Conservation (phyloP, 495 filamentous ascomycete genomes). For the Parachaetomium inaequale region DNA sequence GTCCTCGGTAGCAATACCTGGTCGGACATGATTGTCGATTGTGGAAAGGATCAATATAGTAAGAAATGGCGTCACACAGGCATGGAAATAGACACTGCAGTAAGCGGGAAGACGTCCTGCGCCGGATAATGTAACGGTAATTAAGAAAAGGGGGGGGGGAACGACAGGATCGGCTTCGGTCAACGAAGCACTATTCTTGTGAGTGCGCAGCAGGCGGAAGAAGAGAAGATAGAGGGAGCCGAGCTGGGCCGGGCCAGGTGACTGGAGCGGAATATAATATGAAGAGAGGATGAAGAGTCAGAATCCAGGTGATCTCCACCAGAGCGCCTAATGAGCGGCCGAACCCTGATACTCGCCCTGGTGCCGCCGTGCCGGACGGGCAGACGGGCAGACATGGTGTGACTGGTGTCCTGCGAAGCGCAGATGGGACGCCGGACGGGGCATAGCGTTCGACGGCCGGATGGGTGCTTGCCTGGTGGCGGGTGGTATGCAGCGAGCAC, state of each 20-base stretch:
- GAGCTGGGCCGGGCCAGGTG: constrained; percentile 24
- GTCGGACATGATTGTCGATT: constrained; percentile 53
- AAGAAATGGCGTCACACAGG: constrained; percentile 24
- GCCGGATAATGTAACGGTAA: constrained; percentile 35
- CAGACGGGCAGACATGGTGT: constrained; percentile 18
- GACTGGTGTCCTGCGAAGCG: constrained; percentile 19
- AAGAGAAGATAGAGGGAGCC: constrained; percentile 31
- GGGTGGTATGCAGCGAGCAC: constrained; percentile 16
- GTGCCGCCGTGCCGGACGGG: not conserved
- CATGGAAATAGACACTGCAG: constrained; percentile 25
- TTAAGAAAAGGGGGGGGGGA: constrained; percentile 27
- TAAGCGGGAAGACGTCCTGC: constrained; percentile 42
- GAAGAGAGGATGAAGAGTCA: constrained; percentile 17
- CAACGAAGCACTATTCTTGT: constrained; percentile 46
- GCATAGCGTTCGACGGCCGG: constrained; percentile 1
- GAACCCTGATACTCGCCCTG: constrained; percentile 10
- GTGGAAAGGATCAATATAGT: constrained; percentile 24
- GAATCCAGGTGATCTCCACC: constrained; percentile 21
- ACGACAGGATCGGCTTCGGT: constrained; percentile 47
- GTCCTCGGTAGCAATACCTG: constrained; percentile 55
- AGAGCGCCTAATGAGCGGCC: constrained; percentile 28
- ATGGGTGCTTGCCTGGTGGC: constrained; percentile 4
- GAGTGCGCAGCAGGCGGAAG: constrained; percentile 34
- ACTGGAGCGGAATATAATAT: constrained; percentile 31
- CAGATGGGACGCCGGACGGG: constrained; percentile 14